Percentiles rank a stretch among this genome's conserved stretches.
Evolutionary conservation across 208 protist genomes (phyloP).

Genomic region (Borovskyia barvae): DNA sequence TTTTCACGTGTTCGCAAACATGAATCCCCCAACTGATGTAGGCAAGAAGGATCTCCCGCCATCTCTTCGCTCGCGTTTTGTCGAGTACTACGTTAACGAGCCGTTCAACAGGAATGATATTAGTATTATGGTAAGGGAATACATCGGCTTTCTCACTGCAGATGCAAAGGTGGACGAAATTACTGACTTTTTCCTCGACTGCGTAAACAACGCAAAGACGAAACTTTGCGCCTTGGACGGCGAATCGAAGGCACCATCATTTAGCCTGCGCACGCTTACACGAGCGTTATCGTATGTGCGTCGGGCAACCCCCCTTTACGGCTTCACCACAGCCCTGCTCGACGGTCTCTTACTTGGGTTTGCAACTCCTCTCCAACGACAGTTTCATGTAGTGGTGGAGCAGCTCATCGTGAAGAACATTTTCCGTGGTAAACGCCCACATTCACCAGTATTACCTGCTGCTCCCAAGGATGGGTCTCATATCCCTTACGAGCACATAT

Average conservation of each 20-base stretch:
- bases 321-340: conserved; percentile 94
- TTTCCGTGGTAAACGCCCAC: conserved; percentile 74
- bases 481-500: conserved; percentile 96
- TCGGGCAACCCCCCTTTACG: conserved; percentile 90
- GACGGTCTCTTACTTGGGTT: conserved; percentile 97
- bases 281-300: conserved; percentile 95
- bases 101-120: conserved; percentile 95
- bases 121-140: conserved; percentile 88
- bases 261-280: conserved; percentile 97
- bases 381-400: conserved; percentile 87
- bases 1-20: conserved; percentile 99
- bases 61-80: conserved; percentile 95
- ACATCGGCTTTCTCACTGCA: conserved; percentile 79
- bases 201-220: conserved; percentile 75
- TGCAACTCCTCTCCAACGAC: conserved; percentile 92
- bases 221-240: conserved; percentile 92
- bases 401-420: conserved; percentile 89
- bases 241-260: conserved; percentile 94
- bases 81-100: conserved; percentile 98
- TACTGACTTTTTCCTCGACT: conserved; percentile 95
- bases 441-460: conserved; percentile 47
- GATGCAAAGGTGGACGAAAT: conserved; percentile 90
- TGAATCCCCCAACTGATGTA: conserved; percentile 99
- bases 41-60: conserved; percentile 99
- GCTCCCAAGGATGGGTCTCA: conserved; percentile 31